Evolutionary conservation across 2,329 filamentous ascomycete species (phyloP).

Genomic region (Cercospora citrullina): DNA sequence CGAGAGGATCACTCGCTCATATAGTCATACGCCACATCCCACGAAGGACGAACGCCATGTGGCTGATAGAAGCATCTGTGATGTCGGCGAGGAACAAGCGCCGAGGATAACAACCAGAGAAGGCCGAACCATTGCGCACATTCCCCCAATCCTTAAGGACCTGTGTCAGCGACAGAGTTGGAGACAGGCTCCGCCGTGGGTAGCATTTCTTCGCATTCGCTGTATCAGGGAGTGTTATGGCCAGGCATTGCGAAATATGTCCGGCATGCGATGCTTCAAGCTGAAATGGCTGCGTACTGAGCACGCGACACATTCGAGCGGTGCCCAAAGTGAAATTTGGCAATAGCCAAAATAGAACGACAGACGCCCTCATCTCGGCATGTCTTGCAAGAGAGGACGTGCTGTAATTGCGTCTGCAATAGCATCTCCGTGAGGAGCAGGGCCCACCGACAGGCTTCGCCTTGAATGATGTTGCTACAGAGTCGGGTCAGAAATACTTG

Average conservation of each 20-base stretch:
- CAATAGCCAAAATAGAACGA: not conserved
- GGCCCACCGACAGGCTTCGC: not conserved
- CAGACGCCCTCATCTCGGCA: not conserved
- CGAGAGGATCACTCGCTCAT: not conserved
- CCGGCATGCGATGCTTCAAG: not conserved
- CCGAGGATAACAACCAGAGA: not conserved
- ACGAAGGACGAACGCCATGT: conserved; percentile 4
- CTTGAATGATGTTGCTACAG: not conserved
- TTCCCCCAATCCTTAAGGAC: not conserved
- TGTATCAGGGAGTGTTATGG: not conserved
- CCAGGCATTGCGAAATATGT: not conserved
- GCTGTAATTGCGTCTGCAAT: not conserved
- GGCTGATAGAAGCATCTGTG: conserved; percentile 4
- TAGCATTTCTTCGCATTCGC: not conserved
- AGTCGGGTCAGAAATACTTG: not conserved
- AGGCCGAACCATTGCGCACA: not conserved
- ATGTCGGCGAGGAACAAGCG: not conserved
- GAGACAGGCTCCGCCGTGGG: not conserved
- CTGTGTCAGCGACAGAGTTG: not conserved
- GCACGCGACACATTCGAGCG: not conserved
- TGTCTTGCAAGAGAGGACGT: not conserved
- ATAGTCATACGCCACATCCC: not conserved
- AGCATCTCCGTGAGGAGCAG: not conserved
- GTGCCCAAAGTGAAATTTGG: not conserved
- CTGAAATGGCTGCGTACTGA: not conserved